Conservation (phyloP, 106 monocot genomes). For the Dendrobium huoshanense region DNA sequence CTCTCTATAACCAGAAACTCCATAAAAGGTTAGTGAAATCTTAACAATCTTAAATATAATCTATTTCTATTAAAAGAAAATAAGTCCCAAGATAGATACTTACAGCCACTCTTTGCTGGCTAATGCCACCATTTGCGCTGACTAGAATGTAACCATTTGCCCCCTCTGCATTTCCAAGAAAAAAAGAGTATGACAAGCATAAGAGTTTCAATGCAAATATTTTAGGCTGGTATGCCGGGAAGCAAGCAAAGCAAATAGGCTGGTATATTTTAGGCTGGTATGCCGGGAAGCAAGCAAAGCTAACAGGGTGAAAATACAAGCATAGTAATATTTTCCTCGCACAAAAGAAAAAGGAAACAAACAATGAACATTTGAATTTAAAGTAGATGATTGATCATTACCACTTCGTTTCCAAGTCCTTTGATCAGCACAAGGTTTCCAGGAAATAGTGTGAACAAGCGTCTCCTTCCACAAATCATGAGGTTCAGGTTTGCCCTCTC, state of each 20-base stretch:
- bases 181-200: conserved; percentile 1
- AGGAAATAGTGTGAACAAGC: conserved; percentile 43
- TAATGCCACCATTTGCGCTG: conserved; percentile 99
- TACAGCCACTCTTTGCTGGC: conserved; percentile 94
- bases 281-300: background rate
- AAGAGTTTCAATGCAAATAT: background rate
- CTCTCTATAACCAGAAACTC: background rate
- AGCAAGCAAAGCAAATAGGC: background rate
- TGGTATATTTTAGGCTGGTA: background rate
- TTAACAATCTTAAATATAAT: background rate
- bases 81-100: conserved; percentile 15
- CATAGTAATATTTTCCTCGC: background rate
- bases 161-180: conserved; percentile 30
- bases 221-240: background rate
- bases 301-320: background rate
- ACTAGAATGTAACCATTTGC: conserved; percentile 82
- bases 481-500: conserved; percentile 57
- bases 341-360: background rate
- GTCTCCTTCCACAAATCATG: conserved; percentile 69
- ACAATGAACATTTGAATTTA: background rate
- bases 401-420: conserved; percentile 44
- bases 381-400: conserved; percentile 15
- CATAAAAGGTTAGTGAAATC: background rate
- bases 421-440: conserved; percentile 80
- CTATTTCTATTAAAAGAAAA: background rate